These are phyloP conservation scores for Fusarium sublunatum DNA, from an alignment of 2,329 filamentous ascomycete genomes.

Conservation along the genomic window DNA sequence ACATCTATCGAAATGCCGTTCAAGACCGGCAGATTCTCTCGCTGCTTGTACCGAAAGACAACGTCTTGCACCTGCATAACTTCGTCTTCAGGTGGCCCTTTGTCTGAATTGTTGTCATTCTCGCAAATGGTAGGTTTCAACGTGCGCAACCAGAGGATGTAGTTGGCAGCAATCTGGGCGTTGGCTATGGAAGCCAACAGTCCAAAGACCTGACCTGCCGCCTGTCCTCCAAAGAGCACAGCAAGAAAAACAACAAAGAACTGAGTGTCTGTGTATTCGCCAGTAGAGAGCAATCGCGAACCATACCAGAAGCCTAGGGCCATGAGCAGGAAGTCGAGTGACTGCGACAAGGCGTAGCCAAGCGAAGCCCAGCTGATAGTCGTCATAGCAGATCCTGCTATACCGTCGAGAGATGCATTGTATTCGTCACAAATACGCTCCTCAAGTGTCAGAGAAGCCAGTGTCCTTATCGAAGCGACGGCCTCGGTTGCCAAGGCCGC, in stretches of 20 bases:
- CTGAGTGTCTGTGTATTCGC: constrained; percentile 63
- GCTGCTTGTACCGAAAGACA: neutral
- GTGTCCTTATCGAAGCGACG: constrained; percentile 52
- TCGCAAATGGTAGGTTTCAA: constrained; percentile 15
- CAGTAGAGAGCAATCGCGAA: constrained; percentile 49
- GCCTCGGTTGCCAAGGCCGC: constrained; percentile 56
- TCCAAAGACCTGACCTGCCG: constrained; percentile 52
- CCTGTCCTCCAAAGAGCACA: constrained; percentile 58
- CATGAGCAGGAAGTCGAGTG: constrained; percentile 51
- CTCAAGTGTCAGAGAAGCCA: constrained; percentile 56
- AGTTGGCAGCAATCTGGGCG: constrained; percentile 59
- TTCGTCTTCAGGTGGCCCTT: neutral
- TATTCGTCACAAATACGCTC: constrained; percentile 47
- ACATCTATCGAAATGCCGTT: neutral
- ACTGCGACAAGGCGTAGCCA: constrained; percentile 51
- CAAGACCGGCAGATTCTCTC: neutral
- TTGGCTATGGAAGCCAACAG: constrained; percentile 64
- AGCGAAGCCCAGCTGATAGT: constrained; percentile 49
- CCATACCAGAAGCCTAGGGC: constrained; percentile 55
- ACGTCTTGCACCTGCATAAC: neutral
- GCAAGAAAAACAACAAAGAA: constrained; percentile 62
- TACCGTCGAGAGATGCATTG: constrained; percentile 44
- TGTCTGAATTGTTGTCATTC: constrained; percentile 5
- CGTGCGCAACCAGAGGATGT: constrained; percentile 57
- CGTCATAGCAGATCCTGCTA: constrained; percentile 36